These are phyloP conservation scores for Phialophora verrucosa DNA, from an alignment of 2,329 filamentous ascomycete species.

Conservation along the genomic window DNA sequence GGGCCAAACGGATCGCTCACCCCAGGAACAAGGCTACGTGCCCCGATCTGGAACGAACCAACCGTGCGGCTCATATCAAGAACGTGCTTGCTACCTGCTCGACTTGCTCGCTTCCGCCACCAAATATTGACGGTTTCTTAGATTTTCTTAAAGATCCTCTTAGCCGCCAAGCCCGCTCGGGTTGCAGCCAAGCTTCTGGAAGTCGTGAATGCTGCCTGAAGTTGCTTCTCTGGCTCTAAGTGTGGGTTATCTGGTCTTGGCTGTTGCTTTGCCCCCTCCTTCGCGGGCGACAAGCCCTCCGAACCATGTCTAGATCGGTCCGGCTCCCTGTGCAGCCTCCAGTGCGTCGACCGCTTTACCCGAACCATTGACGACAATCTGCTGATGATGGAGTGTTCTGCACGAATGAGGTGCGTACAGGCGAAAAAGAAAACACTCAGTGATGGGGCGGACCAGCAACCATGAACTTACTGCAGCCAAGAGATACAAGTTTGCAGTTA, in stretches of 20 bases:
- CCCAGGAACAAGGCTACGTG: constrained; percentile 1
- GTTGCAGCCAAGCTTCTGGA: constrained; percentile 6
- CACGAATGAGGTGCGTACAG: neutral
- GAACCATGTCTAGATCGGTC: constrained; percentile 3
- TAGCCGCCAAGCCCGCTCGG: constrained; percentile 10
- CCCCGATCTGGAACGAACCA: constrained; percentile 2
- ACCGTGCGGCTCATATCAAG: constrained; percentile 3
- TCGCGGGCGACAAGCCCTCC: neutral
- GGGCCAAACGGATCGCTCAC: constrained; percentile 1
- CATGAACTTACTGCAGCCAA: constrained; percentile 4
- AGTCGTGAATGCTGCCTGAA: constrained; percentile 16
- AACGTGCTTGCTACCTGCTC: constrained; percentile 2
- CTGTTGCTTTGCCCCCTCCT: constrained; percentile 2
- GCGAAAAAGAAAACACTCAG: neutral
- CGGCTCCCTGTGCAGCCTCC: neutral
- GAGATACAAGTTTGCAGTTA: neutral
- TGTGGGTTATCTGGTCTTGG: constrained; percentile 12
- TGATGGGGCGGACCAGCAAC: constrained; percentile 1
- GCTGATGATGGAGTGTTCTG: constrained; percentile 10
- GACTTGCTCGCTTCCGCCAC: neutral
- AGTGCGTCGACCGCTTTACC: neutral
- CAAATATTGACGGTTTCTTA: neutral
- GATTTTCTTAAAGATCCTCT: neutral
- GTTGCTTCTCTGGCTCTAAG: constrained; percentile 10
- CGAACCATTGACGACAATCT: constrained; percentile 3